These are phyloP conservation scores for Fusarium coffeatum DNA, from an alignment of 2,329 filamentous ascomycete genomes.

Conservation along the genomic window DNA sequence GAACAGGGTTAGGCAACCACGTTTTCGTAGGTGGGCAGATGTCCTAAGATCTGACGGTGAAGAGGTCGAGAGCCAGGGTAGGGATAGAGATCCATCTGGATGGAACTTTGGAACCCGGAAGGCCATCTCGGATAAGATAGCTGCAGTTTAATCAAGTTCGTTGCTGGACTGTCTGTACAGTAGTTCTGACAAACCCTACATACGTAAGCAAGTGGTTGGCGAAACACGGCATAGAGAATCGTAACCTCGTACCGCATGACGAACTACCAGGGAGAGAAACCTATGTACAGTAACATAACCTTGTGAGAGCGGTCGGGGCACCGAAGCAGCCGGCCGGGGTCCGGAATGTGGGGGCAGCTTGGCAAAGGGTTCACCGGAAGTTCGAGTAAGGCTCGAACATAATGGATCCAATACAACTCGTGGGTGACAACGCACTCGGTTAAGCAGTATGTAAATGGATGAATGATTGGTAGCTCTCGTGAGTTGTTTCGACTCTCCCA, in stretches of 20 bases:
- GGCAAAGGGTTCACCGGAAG: constrained; percentile 13
- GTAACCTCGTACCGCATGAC: constrained; percentile 1
- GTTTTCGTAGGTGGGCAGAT: constrained; percentile 14
- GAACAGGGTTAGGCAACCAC: constrained; percentile 32
- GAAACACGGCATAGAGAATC: constrained; percentile 7
- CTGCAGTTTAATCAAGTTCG: neutral
- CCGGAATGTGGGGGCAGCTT: constrained; percentile 26
- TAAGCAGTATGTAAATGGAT: neutral
- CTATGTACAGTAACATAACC: neutral
- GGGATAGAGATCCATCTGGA: neutral
- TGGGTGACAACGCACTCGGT: neutral
- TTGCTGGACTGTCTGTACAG: neutral
- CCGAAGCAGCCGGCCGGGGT: constrained; percentile 24
- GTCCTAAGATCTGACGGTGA: constrained; percentile 27
- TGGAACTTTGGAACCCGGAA: constrained; percentile 16
- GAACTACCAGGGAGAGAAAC: neutral
- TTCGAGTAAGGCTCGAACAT: constrained; percentile 3
- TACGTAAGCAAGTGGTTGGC: constrained; percentile 5
- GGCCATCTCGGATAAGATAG: constrained; percentile 5
- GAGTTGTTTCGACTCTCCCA: constrained; percentile 1
- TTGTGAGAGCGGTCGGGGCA: constrained; percentile 6
- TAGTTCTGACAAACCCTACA: neutral
- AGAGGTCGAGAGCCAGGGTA: constrained; percentile 6
- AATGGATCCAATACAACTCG: neutral
- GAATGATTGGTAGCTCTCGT: neutral